Evolutionary conservation across 305 asterid genomes (phyloP).

Genomic region (Solanum hybrid): DNA sequence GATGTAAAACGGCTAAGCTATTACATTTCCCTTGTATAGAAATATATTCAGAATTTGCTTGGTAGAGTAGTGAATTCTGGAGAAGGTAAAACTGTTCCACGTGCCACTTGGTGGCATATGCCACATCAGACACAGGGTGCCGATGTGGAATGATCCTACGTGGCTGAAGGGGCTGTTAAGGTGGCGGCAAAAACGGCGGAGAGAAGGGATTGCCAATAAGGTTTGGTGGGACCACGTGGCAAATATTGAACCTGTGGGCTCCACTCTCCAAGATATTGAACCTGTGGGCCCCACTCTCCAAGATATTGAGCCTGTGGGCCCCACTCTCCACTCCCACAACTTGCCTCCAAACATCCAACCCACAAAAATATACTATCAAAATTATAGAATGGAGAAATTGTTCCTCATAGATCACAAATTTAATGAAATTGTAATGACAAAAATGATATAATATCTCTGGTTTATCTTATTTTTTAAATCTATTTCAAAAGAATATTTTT

Average conservation of each 20-base stretch:
- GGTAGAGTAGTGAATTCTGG: not conserved
- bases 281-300: not conserved
- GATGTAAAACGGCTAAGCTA: not conserved
- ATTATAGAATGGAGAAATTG: not conserved
- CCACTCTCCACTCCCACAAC: not conserved
- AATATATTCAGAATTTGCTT: not conserved
- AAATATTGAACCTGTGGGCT: no score
- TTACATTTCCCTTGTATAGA: not conserved
- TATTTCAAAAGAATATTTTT: no score
- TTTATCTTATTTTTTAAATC: not conserved
- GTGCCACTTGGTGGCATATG: not conserved
- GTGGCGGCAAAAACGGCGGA: constrained; percentile 32
- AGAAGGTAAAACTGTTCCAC: not conserved
- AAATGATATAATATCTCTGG: not conserved
- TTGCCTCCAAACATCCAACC: not conserved
- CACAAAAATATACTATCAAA: not conserved
- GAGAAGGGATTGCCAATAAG: constrained; percentile 5
- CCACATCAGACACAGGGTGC: constrained; percentile 19
- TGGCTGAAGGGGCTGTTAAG: constrained; percentile 15
- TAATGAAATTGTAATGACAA: no score
- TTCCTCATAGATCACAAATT: no score
- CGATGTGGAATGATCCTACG: constrained; percentile 30
- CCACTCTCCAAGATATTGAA: constrained; percentile 15
- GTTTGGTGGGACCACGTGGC: constrained; percentile 12
- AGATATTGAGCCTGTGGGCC: constrained; percentile 14